phyloP scores from a whole-genome alignment of 2,329 filamentous ascomycete genomes.

The Ciborinia camelliae region DNA sequence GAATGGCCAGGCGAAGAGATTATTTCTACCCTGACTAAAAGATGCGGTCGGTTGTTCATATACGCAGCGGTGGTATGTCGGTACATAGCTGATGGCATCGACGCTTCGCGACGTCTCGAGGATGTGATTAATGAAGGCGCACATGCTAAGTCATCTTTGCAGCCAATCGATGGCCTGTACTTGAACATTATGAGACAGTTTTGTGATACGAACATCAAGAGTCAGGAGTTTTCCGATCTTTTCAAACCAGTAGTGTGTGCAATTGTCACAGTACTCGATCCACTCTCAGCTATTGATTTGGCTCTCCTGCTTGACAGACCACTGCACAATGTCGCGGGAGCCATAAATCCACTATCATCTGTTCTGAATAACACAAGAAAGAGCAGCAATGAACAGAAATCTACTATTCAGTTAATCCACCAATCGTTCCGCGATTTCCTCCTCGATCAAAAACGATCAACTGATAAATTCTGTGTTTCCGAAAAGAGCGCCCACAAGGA shows the following conservation, averaged over 20 bases:
- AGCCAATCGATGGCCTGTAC: neutral
- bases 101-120: neutral
- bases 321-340: neutral
- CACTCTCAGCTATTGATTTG: neutral
- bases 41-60: constrained; percentile 28
- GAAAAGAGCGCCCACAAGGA: constrained; percentile 13
- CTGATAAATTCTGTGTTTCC: constrained; percentile 24
- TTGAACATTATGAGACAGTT: neutral
- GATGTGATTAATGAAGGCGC: neutral
- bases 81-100: constrained; percentile 19
- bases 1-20: neutral
- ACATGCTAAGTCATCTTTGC: neutral
- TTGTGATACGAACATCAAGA: neutral
- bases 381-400: constrained; percentile 22
- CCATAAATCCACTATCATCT: neutral
- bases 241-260: neutral
- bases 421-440: constrained; percentile 39
- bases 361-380: neutral
- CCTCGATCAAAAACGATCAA: constrained; percentile 29
- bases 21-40: neutral
- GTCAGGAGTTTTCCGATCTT: neutral
- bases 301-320: neutral
- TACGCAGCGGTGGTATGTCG: constrained; percentile 30
- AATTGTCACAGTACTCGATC: neutral
- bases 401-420: constrained; percentile 28